Base-by-base conservation (phyloP, 768 basidiomycete species). In the Suillus ampliporus region DNA sequence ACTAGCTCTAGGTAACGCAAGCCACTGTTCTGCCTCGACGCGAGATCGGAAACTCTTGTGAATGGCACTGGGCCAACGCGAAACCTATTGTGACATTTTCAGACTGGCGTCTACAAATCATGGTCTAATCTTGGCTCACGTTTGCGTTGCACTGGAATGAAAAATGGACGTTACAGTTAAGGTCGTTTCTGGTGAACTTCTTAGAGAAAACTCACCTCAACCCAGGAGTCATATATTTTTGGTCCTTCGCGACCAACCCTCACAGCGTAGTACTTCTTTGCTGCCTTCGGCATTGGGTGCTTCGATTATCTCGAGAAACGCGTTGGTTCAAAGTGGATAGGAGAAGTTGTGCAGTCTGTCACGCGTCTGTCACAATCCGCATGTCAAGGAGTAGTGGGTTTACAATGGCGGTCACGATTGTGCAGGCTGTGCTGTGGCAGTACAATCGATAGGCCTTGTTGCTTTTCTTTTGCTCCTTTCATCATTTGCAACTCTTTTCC, bases 201-300 rank as follows among this genome's bases (percentile, higher is more conserved):
- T 40, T 19, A 58, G 26, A 41, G 38, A 21, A 15, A 19, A 71
- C 80, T 61, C 65, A 86, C 89, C 77, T 89, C 84, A 28, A 83
- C 79, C 89, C 89, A 90, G 15, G 77, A 80, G 1, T 72, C 68
- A 54, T 87, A 90, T 17, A 91, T 82, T 41, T 76, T 81, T 0
- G 85, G 83, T 2, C 87, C 89, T 62, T 83, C 76, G 31, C 86
- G 76, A 2, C 89, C 89, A 43, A 80, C 73, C 41, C 78, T 75
- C 1, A 90, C 88, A 4, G 89, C 89, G 59, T 89, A 90, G 64
- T 75, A 88, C 64, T 87, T 89, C 19, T 71, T 75, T 11, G 62
- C 4, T 43, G 67, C 64, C 54, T 75, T 78, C 26, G 72, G 68
- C 73, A 79, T 79, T 23, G 46, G 4, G 34, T 53, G 11, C 17